Percentiles rank a stretch among this genome's conserved stretches.
phyloP scores from a whole-genome alignment of 768 basidiomycete species.

The Tulasnella sp. region DNA sequence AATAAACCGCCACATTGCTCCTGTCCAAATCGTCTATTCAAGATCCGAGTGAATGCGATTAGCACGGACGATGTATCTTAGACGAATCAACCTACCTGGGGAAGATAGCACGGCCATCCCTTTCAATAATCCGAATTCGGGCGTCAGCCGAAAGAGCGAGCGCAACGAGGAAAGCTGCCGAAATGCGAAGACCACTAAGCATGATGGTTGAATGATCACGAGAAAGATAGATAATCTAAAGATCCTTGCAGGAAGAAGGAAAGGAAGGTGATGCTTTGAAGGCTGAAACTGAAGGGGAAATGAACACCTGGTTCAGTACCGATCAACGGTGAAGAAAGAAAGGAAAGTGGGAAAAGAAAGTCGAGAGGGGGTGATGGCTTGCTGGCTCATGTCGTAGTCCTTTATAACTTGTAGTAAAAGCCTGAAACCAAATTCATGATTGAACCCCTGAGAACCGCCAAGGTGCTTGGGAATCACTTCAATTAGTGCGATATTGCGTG shows the following conservation, averaged over 20 bases:
- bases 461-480: too few relatives aligned
- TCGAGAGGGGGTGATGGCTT: background rate
- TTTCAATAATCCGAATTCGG: background rate
- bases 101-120: background rate
- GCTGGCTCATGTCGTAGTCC: too few relatives aligned
- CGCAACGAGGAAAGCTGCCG: background rate
- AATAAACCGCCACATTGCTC: background rate
- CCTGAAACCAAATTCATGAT: too few relatives aligned
- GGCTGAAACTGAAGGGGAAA: background rate
- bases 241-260: background rate
- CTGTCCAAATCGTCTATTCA: background rate
- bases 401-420: too few relatives aligned
- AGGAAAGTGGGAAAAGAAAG: background rate
- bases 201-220: background rate
- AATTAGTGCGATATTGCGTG: too few relatives aligned
- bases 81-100: background rate
- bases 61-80: too few relatives aligned
- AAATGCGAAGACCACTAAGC: background rate
- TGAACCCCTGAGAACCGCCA: too few relatives aligned
- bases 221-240: background rate
- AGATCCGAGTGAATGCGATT: too few relatives aligned
- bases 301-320: slow-evolving; percentile 2
- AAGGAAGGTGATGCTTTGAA: background rate
- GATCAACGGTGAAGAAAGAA: slow-evolving; percentile 1
- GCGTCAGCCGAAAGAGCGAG: background rate